Percentiles rank a stretch among this genome's conserved stretches.
Conservation (phyloP, 2,329 filamentous ascomycete genomes). For the Curvularia spicifera region DNA sequence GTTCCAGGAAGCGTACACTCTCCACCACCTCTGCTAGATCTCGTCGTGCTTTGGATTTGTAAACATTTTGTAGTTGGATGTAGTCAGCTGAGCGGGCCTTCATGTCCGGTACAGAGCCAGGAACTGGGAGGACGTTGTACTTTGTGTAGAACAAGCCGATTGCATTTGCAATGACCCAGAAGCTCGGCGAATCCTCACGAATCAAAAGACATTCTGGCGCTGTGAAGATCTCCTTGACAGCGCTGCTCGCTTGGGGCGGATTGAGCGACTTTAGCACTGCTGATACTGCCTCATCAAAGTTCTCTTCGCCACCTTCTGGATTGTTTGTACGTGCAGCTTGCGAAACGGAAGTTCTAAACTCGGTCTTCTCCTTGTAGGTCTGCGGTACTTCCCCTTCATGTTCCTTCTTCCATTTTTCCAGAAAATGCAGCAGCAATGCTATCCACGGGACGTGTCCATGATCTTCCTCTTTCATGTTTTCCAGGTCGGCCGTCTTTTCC, state of each 20-base stretch:
- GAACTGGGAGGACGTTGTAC: slow-evolving; percentile 77
- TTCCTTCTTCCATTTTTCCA: slow-evolving; percentile 76
- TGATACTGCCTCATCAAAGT: slow-evolving; percentile 89
- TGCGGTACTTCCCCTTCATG: slow-evolving; percentile 73
- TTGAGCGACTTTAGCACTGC: slow-evolving; percentile 89
- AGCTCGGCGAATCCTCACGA: slow-evolving; percentile 63
- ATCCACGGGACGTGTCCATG: slow-evolving; percentile 94
- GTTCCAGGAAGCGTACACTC: slow-evolving; percentile 65
- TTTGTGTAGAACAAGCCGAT: slow-evolving; percentile 77
- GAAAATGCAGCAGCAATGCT: slow-evolving; percentile 79
- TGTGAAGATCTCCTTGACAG: slow-evolving; percentile 78
- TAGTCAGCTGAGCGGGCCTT: slow-evolving; percentile 92
- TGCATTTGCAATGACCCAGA: slow-evolving; percentile 89
- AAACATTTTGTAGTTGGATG: slow-evolving; percentile 87
- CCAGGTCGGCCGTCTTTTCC: slow-evolving; percentile 71
- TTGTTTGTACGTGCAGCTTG: slow-evolving; percentile 72
- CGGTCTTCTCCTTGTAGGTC: slow-evolving; percentile 83
- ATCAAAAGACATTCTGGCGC: slow-evolving; percentile 65
- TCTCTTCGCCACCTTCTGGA: slow-evolving; percentile 89
- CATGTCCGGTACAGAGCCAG: slow-evolving; percentile 93
- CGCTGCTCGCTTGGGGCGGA: slow-evolving; percentile 68
- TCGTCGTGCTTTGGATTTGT: slow-evolving; percentile 83
- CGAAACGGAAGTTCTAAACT: slow-evolving; percentile 75
- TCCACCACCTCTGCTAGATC: slow-evolving; percentile 78
- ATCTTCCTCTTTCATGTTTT: slow-evolving; percentile 74